phyloP scores from a whole-genome alignment of 164 flowering plant species.

The Dillenia turbinata region DNA sequence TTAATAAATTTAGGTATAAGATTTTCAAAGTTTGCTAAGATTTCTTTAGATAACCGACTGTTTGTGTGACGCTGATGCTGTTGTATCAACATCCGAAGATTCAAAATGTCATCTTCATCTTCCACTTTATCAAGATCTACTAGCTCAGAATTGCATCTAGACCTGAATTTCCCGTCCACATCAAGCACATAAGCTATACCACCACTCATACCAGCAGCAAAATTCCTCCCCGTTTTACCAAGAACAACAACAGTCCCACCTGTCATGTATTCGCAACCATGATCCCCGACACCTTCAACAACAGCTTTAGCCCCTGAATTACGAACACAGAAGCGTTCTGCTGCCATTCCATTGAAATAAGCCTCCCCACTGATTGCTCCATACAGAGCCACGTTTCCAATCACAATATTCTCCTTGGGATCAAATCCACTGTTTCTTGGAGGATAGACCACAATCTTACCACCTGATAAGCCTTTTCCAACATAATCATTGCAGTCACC shows the following conservation, averaged over 20 bases:
- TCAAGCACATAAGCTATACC: slow-evolving; percentile 97
- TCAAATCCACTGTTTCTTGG: slow-evolving; percentile 81
- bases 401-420: slow-evolving; percentile 94
- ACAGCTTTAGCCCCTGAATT: slow-evolving; percentile 96
- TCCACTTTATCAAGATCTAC: slow-evolving; percentile 98
- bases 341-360: slow-evolving; percentile 99
- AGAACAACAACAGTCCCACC: slow-evolving; percentile 97
- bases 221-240: slow-evolving; percentile 95
- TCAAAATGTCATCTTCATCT: slow-evolving; percentile 81
- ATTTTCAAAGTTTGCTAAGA: slow-evolving; percentile 68
- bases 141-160: slow-evolving; percentile 81
- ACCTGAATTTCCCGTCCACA: slow-evolving; percentile 54
- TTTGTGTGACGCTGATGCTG: slow-evolving; percentile 94
- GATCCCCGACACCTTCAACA: slow-evolving; percentile 99
- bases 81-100: slow-evolving; percentile 88
- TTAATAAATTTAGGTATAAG: slow-evolving; percentile 87
- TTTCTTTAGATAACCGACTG: slow-evolving; percentile 77
- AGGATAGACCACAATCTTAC: slow-evolving; percentile 94
- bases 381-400: slow-evolving; percentile 98
- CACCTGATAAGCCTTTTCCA: slow-evolving; percentile 98
- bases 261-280: slow-evolving; percentile 99
- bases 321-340: slow-evolving; percentile 98
- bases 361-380: slow-evolving; percentile 98
- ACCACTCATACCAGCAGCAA: slow-evolving; percentile 99
- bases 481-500: slow-evolving; percentile 99